Conservation (phyloP, 2,329 filamentous ascomycete species). For the Aphanoascus verrucosus region DNA sequence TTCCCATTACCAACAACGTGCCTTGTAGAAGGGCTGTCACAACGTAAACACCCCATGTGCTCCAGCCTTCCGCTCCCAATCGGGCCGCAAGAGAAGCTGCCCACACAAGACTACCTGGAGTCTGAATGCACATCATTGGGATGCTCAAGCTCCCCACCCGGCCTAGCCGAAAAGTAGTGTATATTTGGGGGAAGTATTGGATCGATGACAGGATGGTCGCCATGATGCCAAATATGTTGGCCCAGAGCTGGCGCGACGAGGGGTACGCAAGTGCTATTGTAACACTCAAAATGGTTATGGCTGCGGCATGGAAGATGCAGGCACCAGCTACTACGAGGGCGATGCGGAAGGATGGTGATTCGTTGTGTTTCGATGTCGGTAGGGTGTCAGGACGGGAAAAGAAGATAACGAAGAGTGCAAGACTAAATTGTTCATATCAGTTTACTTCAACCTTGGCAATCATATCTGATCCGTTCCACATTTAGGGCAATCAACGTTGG, state of each 20-base stretch:
- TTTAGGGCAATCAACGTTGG: neutral
- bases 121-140: slow-evolving; percentile 97
- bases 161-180: slow-evolving; percentile 74
- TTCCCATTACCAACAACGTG: slow-evolving; percentile 64
- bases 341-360: slow-evolving; percentile 61
- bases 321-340: slow-evolving; percentile 63
- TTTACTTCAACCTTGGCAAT: slow-evolving; percentile 1
- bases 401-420: slow-evolving; percentile 89
- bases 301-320: slow-evolving; percentile 65
- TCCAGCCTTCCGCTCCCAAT: slow-evolving; percentile 77
- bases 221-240: slow-evolving; percentile 71
- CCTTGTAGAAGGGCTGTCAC: slow-evolving; percentile 81
- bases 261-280: slow-evolving; percentile 58
- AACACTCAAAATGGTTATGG: slow-evolving; percentile 52
- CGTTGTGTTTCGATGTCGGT: slow-evolving; percentile 27
- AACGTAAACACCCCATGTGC: slow-evolving; percentile 85
- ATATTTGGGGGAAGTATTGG: slow-evolving; percentile 93
- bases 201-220: slow-evolving; percentile 68
- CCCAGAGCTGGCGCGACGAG: slow-evolving; percentile 61
- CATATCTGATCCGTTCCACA: neutral
- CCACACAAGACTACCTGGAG: slow-evolving; percentile 82
- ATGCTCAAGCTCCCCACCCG: slow-evolving; percentile 87
- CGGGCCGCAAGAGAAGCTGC: slow-evolving; percentile 71
- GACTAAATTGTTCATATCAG: slow-evolving; percentile 41
- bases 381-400: slow-evolving; percentile 54